Conservation (phyloP, 2,329 filamentous ascomycete genomes). For the Anthostomella pinea region DNA sequence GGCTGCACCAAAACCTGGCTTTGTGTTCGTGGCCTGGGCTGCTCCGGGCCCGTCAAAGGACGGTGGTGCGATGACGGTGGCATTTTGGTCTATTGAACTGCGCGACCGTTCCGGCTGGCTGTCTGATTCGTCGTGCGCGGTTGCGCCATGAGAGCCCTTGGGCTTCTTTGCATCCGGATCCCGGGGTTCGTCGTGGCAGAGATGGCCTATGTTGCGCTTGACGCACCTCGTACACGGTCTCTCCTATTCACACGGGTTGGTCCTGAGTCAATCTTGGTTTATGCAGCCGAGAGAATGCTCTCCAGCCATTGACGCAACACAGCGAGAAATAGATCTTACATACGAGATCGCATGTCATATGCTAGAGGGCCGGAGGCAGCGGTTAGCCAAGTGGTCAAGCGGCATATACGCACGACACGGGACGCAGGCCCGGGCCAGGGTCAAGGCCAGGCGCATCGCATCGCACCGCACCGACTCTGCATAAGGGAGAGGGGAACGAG, state of each 20-base stretch:
- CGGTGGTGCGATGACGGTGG: slow-evolving; percentile 56
- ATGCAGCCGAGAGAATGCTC: slow-evolving; percentile 24
- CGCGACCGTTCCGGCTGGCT: slow-evolving; percentile 50
- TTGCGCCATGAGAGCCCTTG: slow-evolving; percentile 61
- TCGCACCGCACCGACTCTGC: slow-evolving; percentile 15
- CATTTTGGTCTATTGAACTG: slow-evolving; percentile 53
- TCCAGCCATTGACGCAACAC: slow-evolving; percentile 29
- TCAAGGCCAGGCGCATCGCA: slow-evolving; percentile 20
- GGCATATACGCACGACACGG: slow-evolving; percentile 13
- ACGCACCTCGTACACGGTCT: slow-evolving; percentile 96
- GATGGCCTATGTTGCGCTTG: slow-evolving; percentile 96
- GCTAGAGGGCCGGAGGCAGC: slow-evolving; percentile 52
- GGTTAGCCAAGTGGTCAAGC: slow-evolving; percentile 43
- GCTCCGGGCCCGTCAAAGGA: slow-evolving; percentile 38
- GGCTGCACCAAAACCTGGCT: slow-evolving; percentile 42
- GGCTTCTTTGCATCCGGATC: slow-evolving; percentile 77
- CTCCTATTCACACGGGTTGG: slow-evolving; percentile 58
- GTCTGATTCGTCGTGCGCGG: slow-evolving; percentile 60
- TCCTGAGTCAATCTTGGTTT: slow-evolving; percentile 34
- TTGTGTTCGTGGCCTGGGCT: slow-evolving; percentile 41
- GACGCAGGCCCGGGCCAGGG: too few relatives aligned
- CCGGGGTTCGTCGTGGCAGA: slow-evolving; percentile 96
- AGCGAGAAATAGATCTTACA: slow-evolving; percentile 42
- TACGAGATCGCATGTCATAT: slow-evolving; percentile 93
- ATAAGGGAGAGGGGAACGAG: slow-evolving; percentile 6